Base-by-base conservation (phyloP, 2,329 filamentous ascomycete species). In the Purpureocillium takamizusanense region DNA sequence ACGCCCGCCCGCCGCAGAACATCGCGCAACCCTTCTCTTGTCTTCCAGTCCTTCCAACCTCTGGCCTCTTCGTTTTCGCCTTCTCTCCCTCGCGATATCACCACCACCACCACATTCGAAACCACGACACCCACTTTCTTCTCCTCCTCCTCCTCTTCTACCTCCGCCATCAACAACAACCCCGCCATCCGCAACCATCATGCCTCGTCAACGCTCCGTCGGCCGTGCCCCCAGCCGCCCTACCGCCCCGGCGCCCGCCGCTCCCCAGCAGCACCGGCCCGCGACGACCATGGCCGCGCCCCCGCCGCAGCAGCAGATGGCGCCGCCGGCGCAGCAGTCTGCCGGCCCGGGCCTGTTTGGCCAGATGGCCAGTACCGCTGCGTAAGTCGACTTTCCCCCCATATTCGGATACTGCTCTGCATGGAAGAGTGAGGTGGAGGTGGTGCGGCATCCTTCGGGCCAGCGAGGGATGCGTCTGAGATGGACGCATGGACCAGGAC, bases 301-400 rank as follows among this genome's bases (percentile, higher is more conserved):
- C 21, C 21, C 68, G 38, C 65, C 76, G 39, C 72, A 76, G 36
- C 70, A 70, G 42, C 60, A 64, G 38, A 63, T 65, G 35, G 62
- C 67, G 18, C 61, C 70, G 34, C 61, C 65, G 38, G 61, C 66
- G 35, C 63, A 67, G 37, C 61, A 63, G 37, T 74, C 76, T 38
- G 73, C 82, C 49, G 86, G 88, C 21, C 81, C 87, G 5, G 90
- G 92, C 47, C 74, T 98, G 10, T 87, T 98, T 52, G 90, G 87
- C 42, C 87, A 97, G 74, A 95, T 98, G 85, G 92, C 92, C 50
- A 88, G 82, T 59, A 98, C 92, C 41, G 92, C 92, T 62, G 92
- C 92, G 90, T 97, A 82, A 70, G 88, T 81, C 15, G 7, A n/a
- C n/a, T n/a, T n/a, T n/a, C n/a, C n/a, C n/a, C n/a, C n/a, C n/a